phyloP scores from a whole-genome alignment of 2,329 filamentous ascomycete genomes.

The Phialemoniopsis sp. region DNA sequence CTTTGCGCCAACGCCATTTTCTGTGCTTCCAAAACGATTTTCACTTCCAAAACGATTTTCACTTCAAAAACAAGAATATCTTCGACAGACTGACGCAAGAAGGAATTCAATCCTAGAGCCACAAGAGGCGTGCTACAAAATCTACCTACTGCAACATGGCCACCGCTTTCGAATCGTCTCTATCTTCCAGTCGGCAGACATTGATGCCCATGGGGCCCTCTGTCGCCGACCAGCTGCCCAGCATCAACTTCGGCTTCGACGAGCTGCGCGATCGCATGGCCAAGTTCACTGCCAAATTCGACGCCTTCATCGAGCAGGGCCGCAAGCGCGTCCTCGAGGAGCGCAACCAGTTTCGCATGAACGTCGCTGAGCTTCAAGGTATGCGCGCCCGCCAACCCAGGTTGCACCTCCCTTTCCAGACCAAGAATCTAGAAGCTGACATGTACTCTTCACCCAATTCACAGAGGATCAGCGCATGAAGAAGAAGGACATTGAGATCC shows the following conservation, averaged over 20 bases:
- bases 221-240: constrained; percentile 72
- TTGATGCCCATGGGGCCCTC: constrained; percentile 57
- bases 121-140: too few species aligned
- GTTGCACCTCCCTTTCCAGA: too few species aligned
- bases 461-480: constrained; percentile 89
- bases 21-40: constrained; percentile 4
- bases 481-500: constrained; percentile 81
- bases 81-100: too few species aligned
- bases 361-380: constrained; percentile 88
- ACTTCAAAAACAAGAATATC: neutral
- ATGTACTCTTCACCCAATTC: constrained; percentile 1
- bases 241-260: constrained; percentile 93
- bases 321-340: constrained; percentile 88
- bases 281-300: constrained; percentile 85
- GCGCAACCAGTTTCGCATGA: constrained; percentile 89
- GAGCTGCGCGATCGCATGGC: constrained; percentile 93
- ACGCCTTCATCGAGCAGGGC: constrained; percentile 89
- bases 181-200: constrained; percentile 61
- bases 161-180: constrained; percentile 63
- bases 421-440: too few species aligned
- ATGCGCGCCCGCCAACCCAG: too few species aligned
- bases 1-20: too few species aligned
- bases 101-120: too few species aligned
- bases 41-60: neutral
- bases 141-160: constrained; percentile 33